A percentile compares a stretch with the other conserved stretches of the same genome.
phyloP scores from a whole-genome alignment of 164 flowering plant species.

The Nelumbo lutea region DNA sequence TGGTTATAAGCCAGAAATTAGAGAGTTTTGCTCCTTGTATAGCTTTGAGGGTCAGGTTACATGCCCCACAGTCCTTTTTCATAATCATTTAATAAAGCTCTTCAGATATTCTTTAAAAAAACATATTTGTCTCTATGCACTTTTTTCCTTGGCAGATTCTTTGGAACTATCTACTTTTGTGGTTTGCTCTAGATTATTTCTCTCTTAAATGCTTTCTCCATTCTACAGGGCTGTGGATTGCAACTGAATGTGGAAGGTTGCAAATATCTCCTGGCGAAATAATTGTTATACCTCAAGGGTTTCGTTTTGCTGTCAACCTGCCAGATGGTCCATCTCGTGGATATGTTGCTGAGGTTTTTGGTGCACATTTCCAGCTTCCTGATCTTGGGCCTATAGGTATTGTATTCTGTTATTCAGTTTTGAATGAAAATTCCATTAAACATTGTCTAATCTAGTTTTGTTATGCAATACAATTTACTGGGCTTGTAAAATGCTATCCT shows the following conservation, averaged over 20 bases:
- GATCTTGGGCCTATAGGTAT: slow-evolving; percentile 97
- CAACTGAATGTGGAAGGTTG: slow-evolving; percentile 83
- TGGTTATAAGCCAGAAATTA: no score
- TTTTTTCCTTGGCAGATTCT: no score
- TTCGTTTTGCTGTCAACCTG: slow-evolving; percentile 64
- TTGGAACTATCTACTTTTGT: no score
- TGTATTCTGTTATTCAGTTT: slow-evolving; percentile 3
- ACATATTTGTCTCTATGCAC: no score
- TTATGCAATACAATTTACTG: background rate
- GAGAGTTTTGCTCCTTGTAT: no score
- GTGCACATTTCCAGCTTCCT: slow-evolving; percentile 90
- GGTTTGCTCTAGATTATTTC: no score
- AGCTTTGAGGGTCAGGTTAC: no score
- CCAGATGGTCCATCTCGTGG: slow-evolving; percentile 96
- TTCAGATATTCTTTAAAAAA: no score
- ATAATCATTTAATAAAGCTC: no score
- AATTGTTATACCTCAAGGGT: slow-evolving; percentile 86
- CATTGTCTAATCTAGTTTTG: background rate
- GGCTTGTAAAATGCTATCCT: background rate
- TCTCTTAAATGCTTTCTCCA: background rate
- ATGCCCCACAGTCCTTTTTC: no score
- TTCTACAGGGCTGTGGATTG: slow-evolving; percentile 70
- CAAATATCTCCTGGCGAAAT: slow-evolving; percentile 85
- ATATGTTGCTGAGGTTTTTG: slow-evolving; percentile 88
- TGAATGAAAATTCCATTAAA: background rate